Evolutionary conservation across 164 flowering plant genomes (phyloP).

Genomic region (Dillenia suffruticosa): DNA sequence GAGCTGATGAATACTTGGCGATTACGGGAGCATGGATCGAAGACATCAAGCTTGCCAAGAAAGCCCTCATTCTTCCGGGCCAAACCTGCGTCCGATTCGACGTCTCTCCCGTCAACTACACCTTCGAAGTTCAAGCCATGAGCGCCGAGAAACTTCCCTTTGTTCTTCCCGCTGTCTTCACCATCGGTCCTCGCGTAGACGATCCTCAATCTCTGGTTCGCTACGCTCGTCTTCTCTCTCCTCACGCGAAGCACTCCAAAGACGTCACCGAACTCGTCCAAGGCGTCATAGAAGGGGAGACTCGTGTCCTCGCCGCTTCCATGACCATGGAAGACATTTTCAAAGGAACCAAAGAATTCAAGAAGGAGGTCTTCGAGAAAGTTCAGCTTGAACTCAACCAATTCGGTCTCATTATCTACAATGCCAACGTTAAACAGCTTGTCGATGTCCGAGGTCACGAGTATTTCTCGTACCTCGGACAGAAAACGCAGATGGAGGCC

Average conservation of each 20-base stretch:
- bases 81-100: constrained; percentile 18
- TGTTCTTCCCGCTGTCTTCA: constrained; percentile 31
- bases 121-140: constrained; percentile 29
- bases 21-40: constrained; percentile 21
- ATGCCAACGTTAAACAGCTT: constrained; percentile 40
- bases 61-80: constrained; percentile 23
- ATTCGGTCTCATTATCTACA: constrained; percentile 35
- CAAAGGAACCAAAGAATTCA: constrained; percentile 35
- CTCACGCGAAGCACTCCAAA: constrained; percentile 26
- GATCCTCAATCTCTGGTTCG: constrained; percentile 13
- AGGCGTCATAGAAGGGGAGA: constrained; percentile 42
- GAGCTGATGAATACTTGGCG: constrained; percentile 9
- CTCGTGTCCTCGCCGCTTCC: constrained; percentile 40
- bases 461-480: constrained; percentile 41
- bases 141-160: constrained; percentile 30
- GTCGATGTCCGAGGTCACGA: constrained; percentile 36
- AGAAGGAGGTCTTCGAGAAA: constrained; percentile 33
- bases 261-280: constrained; percentile 36
- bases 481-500: constrained; percentile 44
- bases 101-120: constrained; percentile 28
- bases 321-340: constrained; percentile 49
- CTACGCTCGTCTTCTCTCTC: constrained; percentile 28
- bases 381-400: constrained; percentile 38
- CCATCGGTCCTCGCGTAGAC: constrained; percentile 24
- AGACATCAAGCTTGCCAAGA: constrained; percentile 25